Base-by-base conservation (phyloP, 352 stramenopile species). In the Phytophthora boehmeriae region DNA sequence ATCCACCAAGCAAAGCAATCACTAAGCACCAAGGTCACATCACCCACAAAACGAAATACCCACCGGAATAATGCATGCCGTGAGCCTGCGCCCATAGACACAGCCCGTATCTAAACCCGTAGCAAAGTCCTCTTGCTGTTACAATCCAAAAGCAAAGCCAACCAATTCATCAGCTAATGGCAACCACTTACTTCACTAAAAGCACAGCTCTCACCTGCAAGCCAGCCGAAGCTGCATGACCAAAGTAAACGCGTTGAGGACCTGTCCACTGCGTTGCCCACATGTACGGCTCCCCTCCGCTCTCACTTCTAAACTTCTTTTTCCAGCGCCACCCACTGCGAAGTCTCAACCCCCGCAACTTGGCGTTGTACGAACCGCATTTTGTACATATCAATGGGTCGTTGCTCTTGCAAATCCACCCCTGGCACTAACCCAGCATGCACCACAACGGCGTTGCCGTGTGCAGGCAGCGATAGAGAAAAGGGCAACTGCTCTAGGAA, bases 51-150 rank as follows among this genome's bases (percentile, higher is more conserved):
- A 5, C 14, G 41, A 49, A 5, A 20, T 52, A 16, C 8, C 53
- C 41, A 95, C 84, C 48, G 93, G 91, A 28, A 98, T 68, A 43
- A 97, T 87, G 38, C 93, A 91, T 8, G 86, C 92, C 6, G 87
- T 96, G 36, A 98, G 78, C 48, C 80, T 63, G 8, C 62, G 82
- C 57, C 93, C 93, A 59, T 98, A 98, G 63, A 88, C 95, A 63
- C 88, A 96, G 8, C 93, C 93, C 11, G 92, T 96, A 66, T 98
- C 92, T 41, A 98, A 73, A 3, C 93, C 93, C 8, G 91, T 97
- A 8, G 91, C 91, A 80, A 95, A 93, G 9, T 77, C 70, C 65
- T 95, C 80, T 83, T 89, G 78, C 77, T 96, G 68, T 23, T 41
- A 46, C 17, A 35, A 47, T 41, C 34, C n/a, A n/a, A 30, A 45